Base-by-base conservation (phyloP, 805 yeast genomes). In the Ogataea siamensis region DNA sequence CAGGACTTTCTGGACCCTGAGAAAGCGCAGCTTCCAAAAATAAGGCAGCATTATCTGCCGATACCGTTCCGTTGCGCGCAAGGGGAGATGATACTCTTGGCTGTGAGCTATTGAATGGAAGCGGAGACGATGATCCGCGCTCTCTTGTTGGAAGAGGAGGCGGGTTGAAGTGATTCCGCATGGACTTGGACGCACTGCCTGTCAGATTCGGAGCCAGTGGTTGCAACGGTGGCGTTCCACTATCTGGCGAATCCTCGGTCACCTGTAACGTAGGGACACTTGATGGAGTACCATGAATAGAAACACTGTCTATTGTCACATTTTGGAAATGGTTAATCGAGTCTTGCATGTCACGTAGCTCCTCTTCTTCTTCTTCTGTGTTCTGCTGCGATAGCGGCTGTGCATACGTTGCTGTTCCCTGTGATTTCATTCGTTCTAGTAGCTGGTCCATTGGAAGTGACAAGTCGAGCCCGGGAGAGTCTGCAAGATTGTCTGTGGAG, bases 371-470 rank as follows among this genome's bases (percentile, higher is more conserved):
- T 45, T 76, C 81, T 44, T 84, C 93, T 45, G 81, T 83, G 29
- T 74, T 79, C 15, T 73, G 75, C 40, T 43, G 37, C 35, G 24
- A 27, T 25, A 30, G 31, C 15, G 19, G 34, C 38, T 25, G 22
- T 24, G 38, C 16, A 24, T 42, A 8, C 34, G 37, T 6, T 45
- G 49, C 36, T 44, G 29, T 10, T 13, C 34, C 37, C 13, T 48
- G 50, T 28, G 59, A 49, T 12, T 67, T 64, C 49, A 78, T 58
- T 38, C 67, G 69, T 37, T 66, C 64, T 29, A 85, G 51, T 19
- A 85, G 58, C 54, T 84, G 87, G 51, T 81, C 86, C 94, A 85
- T 85, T 5, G 93, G 89, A 14, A 84, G 62, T 2, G 83, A 71
- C 36, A 73, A 64, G 54, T 84, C 91, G 18, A 83, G 48, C 18